These are phyloP conservation scores for Tylopilus vinaceipallidus DNA, from an alignment of 768 basidiomycete genomes.

Conservation along the genomic window DNA sequence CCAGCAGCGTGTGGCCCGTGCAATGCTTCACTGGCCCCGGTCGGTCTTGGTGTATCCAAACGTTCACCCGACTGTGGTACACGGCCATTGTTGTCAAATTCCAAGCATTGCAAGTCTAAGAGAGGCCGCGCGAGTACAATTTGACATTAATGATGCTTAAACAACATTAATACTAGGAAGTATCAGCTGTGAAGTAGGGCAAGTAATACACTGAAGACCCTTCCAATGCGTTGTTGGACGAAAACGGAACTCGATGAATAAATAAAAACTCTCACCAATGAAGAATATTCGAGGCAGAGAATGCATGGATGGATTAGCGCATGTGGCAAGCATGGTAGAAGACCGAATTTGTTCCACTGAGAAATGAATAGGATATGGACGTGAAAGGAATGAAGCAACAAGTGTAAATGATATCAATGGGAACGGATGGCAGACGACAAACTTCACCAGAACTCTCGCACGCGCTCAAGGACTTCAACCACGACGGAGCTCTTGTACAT, in stretches of 20 bases:
- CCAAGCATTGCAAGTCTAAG: too few species aligned
- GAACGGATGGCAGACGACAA: neutral
- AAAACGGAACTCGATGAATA: conserved; percentile 19
- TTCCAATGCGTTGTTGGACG: conserved; percentile 22
- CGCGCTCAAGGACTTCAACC: conserved; percentile 76
- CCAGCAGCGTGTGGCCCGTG: too few species aligned
- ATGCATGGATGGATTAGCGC: conserved; percentile 10
- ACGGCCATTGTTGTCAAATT: too few species aligned
- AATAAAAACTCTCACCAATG: conserved; percentile 7
- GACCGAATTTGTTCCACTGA: conserved; percentile 16
- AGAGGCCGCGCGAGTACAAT: conserved; percentile 12
- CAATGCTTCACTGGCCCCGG: too few species aligned
- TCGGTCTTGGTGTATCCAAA: too few species aligned
- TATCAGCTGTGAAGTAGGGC: conserved; percentile 25
- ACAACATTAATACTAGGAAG: conserved; percentile 31
- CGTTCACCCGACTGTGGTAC: too few species aligned
- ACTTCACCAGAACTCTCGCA: conserved; percentile 54
- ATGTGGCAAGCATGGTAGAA: neutral
- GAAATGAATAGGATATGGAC: conserved; percentile 6
- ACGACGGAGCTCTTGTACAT: conserved; percentile 91
- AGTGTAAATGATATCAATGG: conserved; percentile 6
- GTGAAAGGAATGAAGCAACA: conserved; percentile 20
- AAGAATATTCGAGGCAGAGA: conserved; percentile 5
- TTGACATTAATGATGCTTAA: conserved; percentile 32
- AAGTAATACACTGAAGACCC: conserved; percentile 31